phyloP scores from a whole-genome alignment of 2,329 filamentous ascomycete genomes.

The Aureobasidium vineae region DNA sequence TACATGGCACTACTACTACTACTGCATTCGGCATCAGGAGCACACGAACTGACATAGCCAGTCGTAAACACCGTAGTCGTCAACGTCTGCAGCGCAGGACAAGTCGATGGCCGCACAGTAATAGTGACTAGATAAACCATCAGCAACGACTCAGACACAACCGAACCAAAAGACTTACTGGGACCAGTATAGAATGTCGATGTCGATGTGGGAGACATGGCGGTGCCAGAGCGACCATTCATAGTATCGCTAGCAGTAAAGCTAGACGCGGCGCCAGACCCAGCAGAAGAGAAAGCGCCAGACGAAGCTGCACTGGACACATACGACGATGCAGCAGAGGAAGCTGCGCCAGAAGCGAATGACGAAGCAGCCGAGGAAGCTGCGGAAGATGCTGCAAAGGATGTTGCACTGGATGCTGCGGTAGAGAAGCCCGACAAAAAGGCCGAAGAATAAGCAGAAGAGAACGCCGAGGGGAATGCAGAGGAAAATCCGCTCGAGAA shows the following conservation, averaged over 20 bases:
- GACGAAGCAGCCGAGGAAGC: conserved; percentile 18
- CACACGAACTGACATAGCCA: conserved; percentile 14
- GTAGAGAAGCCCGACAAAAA: conserved; percentile 12
- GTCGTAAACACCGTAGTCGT: conserved; percentile 24
- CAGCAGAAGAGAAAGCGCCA: conserved; percentile 22
- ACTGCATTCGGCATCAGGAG: conserved; percentile 18
- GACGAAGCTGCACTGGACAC: conserved; percentile 24
- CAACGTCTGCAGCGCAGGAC: conserved; percentile 21
- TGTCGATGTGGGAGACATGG: background rate
- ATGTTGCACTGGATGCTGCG: background rate
- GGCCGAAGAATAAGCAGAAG: conserved; percentile 22
- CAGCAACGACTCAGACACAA: background rate
- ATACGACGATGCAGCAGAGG: conserved; percentile 23
- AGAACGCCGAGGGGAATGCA: conserved; percentile 11
- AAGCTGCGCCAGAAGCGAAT: conserved; percentile 25
- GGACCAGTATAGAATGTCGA: conserved; percentile 20
- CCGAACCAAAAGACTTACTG: background rate
- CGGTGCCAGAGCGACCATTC: conserved; percentile 1
- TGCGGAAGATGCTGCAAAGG: conserved; percentile 10
- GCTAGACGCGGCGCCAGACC: conserved; percentile 29
- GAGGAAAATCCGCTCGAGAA: conserved; percentile 21
- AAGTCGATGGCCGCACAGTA: conserved; percentile 23
- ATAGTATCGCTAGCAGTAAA: background rate
- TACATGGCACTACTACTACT: conserved; percentile 1
- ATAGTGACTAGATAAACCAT: conserved; percentile 9